Conservation (phyloP, 805 yeast genomes). For the Saturnispora galanensis region DNA sequence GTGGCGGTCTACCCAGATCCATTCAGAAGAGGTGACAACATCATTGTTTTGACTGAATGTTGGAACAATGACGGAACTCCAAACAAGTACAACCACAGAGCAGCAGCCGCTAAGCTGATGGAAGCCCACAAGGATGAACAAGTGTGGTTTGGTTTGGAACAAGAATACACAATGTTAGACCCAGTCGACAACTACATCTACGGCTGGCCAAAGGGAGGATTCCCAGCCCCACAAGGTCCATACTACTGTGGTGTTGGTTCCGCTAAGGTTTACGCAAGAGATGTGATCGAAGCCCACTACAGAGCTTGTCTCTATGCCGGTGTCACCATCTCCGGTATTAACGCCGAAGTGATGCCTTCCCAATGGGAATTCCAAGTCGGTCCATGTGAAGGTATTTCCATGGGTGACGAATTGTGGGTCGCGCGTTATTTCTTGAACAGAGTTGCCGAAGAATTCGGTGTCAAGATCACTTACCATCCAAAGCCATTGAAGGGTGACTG, state of each 20-base stretch:
- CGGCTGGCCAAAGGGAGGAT: slow-evolving; percentile 99
- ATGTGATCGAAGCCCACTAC: slow-evolving; percentile 98
- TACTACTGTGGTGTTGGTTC: slow-evolving; percentile 99
- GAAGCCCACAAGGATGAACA: slow-evolving; percentile 76
- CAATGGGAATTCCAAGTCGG: slow-evolving; percentile 99
- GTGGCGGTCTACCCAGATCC: slow-evolving; percentile 93
- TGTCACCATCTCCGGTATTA: slow-evolving; percentile 84
- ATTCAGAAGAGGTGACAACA: slow-evolving; percentile 95
- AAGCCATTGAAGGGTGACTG: slow-evolving; percentile 98
- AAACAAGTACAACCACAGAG: slow-evolving; percentile 97
- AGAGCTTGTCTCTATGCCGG: slow-evolving; percentile 96
- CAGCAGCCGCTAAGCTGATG: slow-evolving; percentile 91
- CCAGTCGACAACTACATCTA: slow-evolving; percentile 71
- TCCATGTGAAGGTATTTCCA: slow-evolving; percentile 87
- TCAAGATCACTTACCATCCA: slow-evolving; percentile 98
- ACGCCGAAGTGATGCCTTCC: slow-evolving; percentile 99
- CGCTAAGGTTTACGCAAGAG: slow-evolving; percentile 96
- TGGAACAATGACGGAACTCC: slow-evolving; percentile 99
- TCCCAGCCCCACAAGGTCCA: slow-evolving; percentile 99
- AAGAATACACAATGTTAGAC: slow-evolving; percentile 95
- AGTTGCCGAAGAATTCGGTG: slow-evolving; percentile 98
- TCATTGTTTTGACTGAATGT: slow-evolving; percentile 90
- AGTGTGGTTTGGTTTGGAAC: slow-evolving; percentile 98
- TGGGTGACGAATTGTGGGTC: slow-evolving; percentile 98
- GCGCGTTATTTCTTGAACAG: slow-evolving; percentile 88